Base-by-base conservation (phyloP, 1,284 basidiomycete species). In the Tilletia walkeri region DNA sequence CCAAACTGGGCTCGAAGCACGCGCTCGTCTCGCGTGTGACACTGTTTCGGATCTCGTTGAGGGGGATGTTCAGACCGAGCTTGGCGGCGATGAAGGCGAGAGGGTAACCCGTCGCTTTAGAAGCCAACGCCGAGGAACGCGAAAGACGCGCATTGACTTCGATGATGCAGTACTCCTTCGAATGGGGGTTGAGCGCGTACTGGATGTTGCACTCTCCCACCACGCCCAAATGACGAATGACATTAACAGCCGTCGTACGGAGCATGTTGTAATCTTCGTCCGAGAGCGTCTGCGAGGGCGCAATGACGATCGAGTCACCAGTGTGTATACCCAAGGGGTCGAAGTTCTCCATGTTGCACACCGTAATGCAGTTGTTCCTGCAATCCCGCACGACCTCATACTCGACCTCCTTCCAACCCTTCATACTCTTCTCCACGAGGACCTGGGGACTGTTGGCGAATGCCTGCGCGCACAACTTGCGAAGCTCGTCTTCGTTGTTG, bases 61-160 rank as follows among this genome's bases (percentile, higher is more conserved):
- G 89, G 9, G 95, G 95, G 68, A 98, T 95, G 69, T 93, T 92
- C 68, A 99, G 90, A 83, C 95, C 95, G 63, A 98, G 89, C 86
- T 99, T 98, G 61, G 95, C 96, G 41, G 95, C 95, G 78, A 97
- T 98, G 87, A 96, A 99, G 3, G 96, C 95, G 63, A 99, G 88
- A 3, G 95, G 96, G 85, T 98, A 99, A 18, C 96, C 95, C 18
- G 95, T 99, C 0, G 96, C 95, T 86, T 99, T 99, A 69, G 95
- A 98, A 18, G 96, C 95, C 47, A 99, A 88, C 4, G 96, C 95
- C 50, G 95, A 98, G 1, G 95, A 98, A 78, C 96, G 92, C 16
- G 95, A 98, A 18, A 99, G 89, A 87, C 95, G 93, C n/a, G 95
- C 96, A 82, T 99, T 98, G 84, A 98, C 95, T 87, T 99, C 95